phyloP scores from a whole-genome alignment of 495 filamentous ascomycete species.

The Daldinia concentrica region DNA sequence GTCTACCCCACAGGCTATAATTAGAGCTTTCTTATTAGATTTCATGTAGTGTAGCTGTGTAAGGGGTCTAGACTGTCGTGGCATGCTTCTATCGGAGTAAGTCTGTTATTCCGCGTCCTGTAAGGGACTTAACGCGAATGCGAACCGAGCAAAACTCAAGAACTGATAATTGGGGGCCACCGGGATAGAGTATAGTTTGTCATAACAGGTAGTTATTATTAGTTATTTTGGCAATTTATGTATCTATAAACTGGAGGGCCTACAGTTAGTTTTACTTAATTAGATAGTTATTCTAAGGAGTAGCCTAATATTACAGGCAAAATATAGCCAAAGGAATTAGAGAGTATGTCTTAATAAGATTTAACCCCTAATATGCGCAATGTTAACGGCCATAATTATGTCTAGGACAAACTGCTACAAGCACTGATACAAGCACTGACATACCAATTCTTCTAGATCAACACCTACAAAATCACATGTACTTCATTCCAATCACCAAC shows the following conservation, averaged over 20 bases:
- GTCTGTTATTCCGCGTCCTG: not conserved
- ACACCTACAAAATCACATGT: not conserved
- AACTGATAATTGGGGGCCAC: not conserved
- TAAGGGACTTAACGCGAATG: not conserved
- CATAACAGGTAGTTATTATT: not conserved
- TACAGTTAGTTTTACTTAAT: too few relatives aligned
- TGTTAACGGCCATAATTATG: not conserved
- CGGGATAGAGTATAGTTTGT: not conserved
- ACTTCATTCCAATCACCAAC: not conserved
- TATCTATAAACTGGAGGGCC: too few relatives aligned
- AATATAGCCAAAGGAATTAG: too few relatives aligned
- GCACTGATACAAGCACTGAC: not conserved
- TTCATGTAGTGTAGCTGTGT: not conserved
- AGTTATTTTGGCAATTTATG: not conserved
- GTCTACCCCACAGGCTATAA: not conserved
- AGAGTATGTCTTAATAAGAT: not conserved
- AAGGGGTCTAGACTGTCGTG: not conserved
- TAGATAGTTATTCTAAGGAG: too few relatives aligned
- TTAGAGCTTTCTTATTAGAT: not conserved
- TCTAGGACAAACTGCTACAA: not conserved
- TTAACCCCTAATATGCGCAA: not conserved
- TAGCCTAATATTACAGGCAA: too few relatives aligned
- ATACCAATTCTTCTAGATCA: conserved; percentile 15
- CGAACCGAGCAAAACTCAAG: not conserved
- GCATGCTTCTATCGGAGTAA: too few relatives aligned